Base-by-base conservation (phyloP, 345 rosid species). In the Bruguiera gymnorhiza region DNA sequence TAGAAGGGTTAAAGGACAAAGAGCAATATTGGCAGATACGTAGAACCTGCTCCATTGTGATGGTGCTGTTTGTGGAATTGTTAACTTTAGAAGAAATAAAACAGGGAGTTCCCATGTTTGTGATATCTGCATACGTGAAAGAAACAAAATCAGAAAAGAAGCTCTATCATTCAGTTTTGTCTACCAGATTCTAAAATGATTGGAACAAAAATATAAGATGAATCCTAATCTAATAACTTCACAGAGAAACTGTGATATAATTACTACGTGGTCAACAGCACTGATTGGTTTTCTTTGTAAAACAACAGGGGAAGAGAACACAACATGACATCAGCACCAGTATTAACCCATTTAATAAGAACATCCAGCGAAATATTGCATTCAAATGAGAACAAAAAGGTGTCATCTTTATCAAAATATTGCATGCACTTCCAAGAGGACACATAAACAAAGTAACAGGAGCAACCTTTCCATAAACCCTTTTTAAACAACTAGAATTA, bases 31-130 rank as follows among this genome's bases (percentile, higher is more conserved):
- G 63, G 91, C 93, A 53, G 97, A 88, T 20, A 75, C 43, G 72
- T 87, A 87, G 70, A 86, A 83, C 76, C 96, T 71, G 81, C 77
- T 92, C 97, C 97, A 90, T 62, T 88, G 83, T 16, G 88, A 78
- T 70, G 97, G 92, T 68, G 92, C 79, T 56, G 88, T 77, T 80
- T 86, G 88, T 2, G 96, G 99, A 63, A 95, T 92, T 5, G 99
- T 92, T 67, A 90, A 87, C 81, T 79, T 84, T 63, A 95, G 82
- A 75, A 87, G 63, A 74, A 87, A 66, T 30, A 84, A 60, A 60
- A 95, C 84, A 15, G 99, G 97, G 77, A 80, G 72, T 68, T 89
- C 87, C 97, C 93, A 92, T 30, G 74, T 62, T 81, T 80, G 80
- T 27, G 93, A 84, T 69, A 95, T 79, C 97, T 91, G 93, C 60